A percentile compares a stretch with the other conserved stretches of the same genome.
Evolutionary conservation across 2,329 filamentous ascomycete species (phyloP).

Genomic region (Sporothrix euskadiensis): DNA sequence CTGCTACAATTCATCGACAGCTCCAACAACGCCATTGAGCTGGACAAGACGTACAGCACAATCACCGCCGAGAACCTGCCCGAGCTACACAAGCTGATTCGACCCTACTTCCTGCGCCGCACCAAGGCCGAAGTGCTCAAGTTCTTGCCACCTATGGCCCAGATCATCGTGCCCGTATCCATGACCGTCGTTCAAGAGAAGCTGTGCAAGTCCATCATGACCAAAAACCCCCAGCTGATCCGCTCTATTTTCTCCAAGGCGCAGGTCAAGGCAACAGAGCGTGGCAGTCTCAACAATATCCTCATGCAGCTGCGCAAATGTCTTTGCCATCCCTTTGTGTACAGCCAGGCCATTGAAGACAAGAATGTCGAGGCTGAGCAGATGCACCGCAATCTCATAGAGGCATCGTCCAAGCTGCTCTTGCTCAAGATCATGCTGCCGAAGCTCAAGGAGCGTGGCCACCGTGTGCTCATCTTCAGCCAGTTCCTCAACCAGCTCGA

Average conservation of each 20-base stretch:
- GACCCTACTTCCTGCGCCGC: slow-evolving; percentile 67
- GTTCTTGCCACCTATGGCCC: slow-evolving; percentile 88
- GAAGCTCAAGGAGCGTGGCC: slow-evolving; percentile 79
- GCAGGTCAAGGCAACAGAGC: slow-evolving; percentile 68
- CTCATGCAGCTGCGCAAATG: slow-evolving; percentile 93
- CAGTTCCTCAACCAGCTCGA: slow-evolving; percentile 89
- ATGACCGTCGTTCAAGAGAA: slow-evolving; percentile 95
- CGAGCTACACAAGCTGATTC: slow-evolving; percentile 79
- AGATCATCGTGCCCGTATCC: slow-evolving; percentile 93
- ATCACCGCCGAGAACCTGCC: slow-evolving; percentile 80
- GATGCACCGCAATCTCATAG: slow-evolving; percentile 78
- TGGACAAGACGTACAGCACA: slow-evolving; percentile 76
- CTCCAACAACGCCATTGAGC: slow-evolving; percentile 63
- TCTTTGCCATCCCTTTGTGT: slow-evolving; percentile 93
- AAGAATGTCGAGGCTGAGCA: slow-evolving; percentile 60
- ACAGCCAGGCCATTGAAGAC: slow-evolving; percentile 88
- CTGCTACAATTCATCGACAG: slow-evolving; percentile 91
- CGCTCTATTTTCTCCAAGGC: slow-evolving; percentile 76
- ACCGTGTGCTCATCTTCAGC: slow-evolving; percentile 92
- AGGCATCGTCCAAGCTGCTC: slow-evolving; percentile 86
- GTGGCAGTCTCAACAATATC: slow-evolving; percentile 86
- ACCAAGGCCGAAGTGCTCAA: slow-evolving; percentile 90
- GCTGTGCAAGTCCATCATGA: slow-evolving; percentile 88
- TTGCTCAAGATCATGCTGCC: slow-evolving; percentile 83
- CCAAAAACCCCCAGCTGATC: slow-evolving; percentile 86